A percentile compares a stretch with the other conserved stretches of the same genome.
Conservation (phyloP, 83 land plant genomes). For the Picea engelmannii region DNA sequence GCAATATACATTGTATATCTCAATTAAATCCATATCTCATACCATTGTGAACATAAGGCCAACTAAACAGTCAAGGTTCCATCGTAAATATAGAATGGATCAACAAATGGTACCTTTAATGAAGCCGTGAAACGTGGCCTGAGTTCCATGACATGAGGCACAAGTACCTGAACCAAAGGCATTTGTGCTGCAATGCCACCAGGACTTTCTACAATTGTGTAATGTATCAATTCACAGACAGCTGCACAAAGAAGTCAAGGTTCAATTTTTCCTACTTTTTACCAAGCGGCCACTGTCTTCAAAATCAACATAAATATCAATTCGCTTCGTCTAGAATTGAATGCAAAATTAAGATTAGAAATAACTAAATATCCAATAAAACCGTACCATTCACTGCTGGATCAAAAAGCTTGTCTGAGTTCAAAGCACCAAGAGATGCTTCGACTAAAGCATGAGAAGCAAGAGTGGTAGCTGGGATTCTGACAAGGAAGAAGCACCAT, state of each 20-base stretch:
- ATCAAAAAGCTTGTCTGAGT: slow-evolving; percentile 73
- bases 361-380: too few species aligned
- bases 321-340: too few species aligned
- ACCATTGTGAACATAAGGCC: neutral
- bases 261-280: too few species aligned
- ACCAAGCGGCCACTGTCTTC: too few species aligned
- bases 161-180: slow-evolving; percentile 94
- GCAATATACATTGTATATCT: neutral
- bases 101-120: slow-evolving; percentile 58
- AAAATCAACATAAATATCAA: too few species aligned
- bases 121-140: slow-evolving; percentile 71
- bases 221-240: slow-evolving; percentile 86
- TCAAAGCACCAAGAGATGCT: slow-evolving; percentile 73
- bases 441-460: slow-evolving; percentile 86
- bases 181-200: slow-evolving; percentile 70
- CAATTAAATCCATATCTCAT: neutral
- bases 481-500: slow-evolving; percentile 28
- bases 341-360: too few species aligned
- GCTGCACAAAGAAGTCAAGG: slow-evolving; percentile 41
- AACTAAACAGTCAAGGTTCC: neutral
- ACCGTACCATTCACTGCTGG: slow-evolving; percentile 92
- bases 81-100: neutral
- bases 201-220: slow-evolving; percentile 61
- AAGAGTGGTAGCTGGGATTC: slow-evolving; percentile 71
- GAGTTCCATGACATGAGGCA: slow-evolving; percentile 88